Evolutionary conservation across 1,139 yeast genomes (phyloP).

Genomic region (Geotrichum fermentans): DNA sequence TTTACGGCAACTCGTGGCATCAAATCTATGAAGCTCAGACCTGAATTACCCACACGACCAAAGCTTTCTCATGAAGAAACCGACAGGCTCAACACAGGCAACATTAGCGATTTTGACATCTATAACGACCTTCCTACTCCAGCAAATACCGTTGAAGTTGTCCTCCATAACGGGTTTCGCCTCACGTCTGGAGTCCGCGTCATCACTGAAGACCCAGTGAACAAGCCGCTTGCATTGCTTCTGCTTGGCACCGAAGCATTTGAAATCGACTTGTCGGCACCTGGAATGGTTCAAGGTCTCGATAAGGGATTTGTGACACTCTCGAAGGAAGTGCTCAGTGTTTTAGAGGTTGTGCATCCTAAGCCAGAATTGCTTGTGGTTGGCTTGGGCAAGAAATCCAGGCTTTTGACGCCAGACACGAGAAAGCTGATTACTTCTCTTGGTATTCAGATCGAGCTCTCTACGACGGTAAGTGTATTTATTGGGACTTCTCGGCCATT

Average conservation of each 20-base stretch:
- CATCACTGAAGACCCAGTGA: slow-evolving; percentile 46
- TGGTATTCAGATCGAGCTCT: slow-evolving; percentile 66
- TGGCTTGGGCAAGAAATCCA: slow-evolving; percentile 61
- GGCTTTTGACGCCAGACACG: slow-evolving; percentile 57
- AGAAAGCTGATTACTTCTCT: slow-evolving; percentile 47
- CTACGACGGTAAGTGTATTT: slow-evolving; percentile 48
- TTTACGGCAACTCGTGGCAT: slow-evolving; percentile 9
- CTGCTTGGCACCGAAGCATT: slow-evolving; percentile 60
- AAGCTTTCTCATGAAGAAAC: slow-evolving; percentile 27
- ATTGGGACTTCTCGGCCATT: too few species aligned
- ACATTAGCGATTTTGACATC: slow-evolving; percentile 32
- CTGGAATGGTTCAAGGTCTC: slow-evolving; percentile 30
- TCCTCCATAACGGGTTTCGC: slow-evolving; percentile 44
- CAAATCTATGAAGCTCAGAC: slow-evolving; percentile 19
- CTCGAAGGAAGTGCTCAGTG: slow-evolving; percentile 41
- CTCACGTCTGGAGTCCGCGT: slow-evolving; percentile 45
- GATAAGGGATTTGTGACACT: slow-evolving; percentile 39
- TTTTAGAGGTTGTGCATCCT: slow-evolving; percentile 60
- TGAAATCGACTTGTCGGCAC: slow-evolving; percentile 47
- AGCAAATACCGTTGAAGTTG: slow-evolving; percentile 43
- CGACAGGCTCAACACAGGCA: slow-evolving; percentile 26
- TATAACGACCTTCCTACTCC: slow-evolving; percentile 36
- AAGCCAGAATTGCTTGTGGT: slow-evolving; percentile 71
- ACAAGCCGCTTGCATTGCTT: slow-evolving; percentile 50
- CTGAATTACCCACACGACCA: slow-evolving; percentile 19